Percentiles rank a stretch among this genome's conserved stretches.
Evolutionary conservation across 441 rosid genomes (phyloP).

Genomic region (Lepidium campestre): DNA sequence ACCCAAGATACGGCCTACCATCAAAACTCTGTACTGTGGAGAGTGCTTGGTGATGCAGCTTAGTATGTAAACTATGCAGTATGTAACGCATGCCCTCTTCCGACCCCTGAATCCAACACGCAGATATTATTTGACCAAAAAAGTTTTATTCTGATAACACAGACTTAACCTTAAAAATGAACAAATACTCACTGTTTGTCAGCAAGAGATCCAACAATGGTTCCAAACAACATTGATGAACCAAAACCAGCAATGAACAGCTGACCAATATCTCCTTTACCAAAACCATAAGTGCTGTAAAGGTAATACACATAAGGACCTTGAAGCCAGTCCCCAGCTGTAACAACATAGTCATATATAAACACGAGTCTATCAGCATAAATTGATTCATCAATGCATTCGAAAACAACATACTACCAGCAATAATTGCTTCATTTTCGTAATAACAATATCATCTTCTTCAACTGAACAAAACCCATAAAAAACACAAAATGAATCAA

Average conservation of each 20-base stretch:
- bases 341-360: slow-evolving; percentile 20
- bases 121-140: neutral
- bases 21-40: slow-evolving; percentile 81
- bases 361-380: neutral
- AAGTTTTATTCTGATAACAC: neutral
- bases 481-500: neutral
- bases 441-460: neutral
- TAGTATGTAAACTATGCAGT: slow-evolving; percentile 76
- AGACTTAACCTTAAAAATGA: neutral
- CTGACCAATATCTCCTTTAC: slow-evolving; percentile 92
- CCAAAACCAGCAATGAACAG: slow-evolving; percentile 98
- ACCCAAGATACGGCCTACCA: slow-evolving; percentile 93
- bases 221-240: slow-evolving; percentile 94
- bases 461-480: neutral
- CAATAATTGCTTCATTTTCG: neutral
- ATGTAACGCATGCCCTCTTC: slow-evolving; percentile 81
- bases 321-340: slow-evolving; percentile 98
- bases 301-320: slow-evolving; percentile 96
- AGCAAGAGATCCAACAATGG: slow-evolving; percentile 92
- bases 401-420: neutral
- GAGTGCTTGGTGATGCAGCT: slow-evolving; percentile 94
- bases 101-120: slow-evolving; percentile 63
- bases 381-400: neutral
- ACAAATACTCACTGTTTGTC: slow-evolving; percentile 73
- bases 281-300: slow-evolving; percentile 76